These are phyloP conservation scores for Paraphysoderma sedebokerense DNA, from an alignment of 371 early-diverging fungal genomes.

Conservation along the genomic window DNA sequence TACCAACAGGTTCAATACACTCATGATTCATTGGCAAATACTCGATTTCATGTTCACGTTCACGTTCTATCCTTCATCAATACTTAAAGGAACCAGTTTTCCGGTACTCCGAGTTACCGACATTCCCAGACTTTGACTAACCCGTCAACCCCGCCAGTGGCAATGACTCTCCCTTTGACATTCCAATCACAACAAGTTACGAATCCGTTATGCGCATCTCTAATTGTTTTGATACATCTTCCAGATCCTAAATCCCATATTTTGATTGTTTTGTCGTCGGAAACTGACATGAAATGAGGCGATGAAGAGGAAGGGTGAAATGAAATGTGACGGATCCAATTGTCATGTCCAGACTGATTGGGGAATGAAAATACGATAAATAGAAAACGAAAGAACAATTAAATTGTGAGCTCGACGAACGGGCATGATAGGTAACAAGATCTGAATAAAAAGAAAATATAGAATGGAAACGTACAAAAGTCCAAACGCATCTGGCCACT, in stretches of 20 bases:
- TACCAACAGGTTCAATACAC: no score
- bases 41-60: no score
- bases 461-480: neutral
- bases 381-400: neutral
- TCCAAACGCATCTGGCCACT: neutral
- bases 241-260: constrained; percentile 79
- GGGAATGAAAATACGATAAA: neutral
- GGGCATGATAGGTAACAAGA: no score
- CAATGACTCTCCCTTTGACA: constrained; percentile 17
- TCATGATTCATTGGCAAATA: no score
- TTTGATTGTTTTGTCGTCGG: constrained; percentile 73
- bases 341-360: constrained; percentile 71
- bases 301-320: constrained; percentile 67
- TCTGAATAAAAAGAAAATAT: no score
- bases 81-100: no score
- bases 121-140: constrained; percentile 53
- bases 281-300: constrained; percentile 56
- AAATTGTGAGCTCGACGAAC: no score
- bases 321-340: constrained; percentile 77
- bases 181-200: constrained; percentile 58
- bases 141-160: constrained; percentile 73
- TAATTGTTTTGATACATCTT: constrained; percentile 53
- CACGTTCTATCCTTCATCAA: no score
- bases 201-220: constrained; percentile 79
- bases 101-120: constrained; percentile 13